Evolutionary conservation across 2,329 filamentous ascomycete genomes (phyloP).

Genomic region (Ascochyta viciae-villosae): DNA sequence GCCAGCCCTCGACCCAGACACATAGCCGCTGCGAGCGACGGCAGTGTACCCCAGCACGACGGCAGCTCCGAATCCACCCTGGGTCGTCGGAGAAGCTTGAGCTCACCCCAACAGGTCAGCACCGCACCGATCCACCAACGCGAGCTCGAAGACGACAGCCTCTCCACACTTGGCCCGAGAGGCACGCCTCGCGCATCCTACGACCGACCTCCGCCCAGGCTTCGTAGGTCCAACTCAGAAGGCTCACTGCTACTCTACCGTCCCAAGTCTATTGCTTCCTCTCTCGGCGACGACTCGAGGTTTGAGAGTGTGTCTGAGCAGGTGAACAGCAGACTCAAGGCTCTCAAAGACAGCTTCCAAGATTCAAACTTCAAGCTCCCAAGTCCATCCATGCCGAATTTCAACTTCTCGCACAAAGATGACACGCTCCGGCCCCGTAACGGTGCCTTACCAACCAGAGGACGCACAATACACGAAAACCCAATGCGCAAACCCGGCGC

Average conservation of each 20-base stretch:
- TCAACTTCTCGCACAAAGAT: conserved; percentile 48
- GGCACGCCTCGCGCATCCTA: conserved; percentile 11
- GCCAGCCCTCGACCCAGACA: conserved; percentile 23
- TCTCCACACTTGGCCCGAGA: conserved; percentile 22
- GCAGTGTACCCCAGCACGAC: conserved; percentile 32
- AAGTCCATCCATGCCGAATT: conserved; percentile 62
- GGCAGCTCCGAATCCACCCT: conserved; percentile 23
- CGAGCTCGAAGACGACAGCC: conserved; percentile 28
- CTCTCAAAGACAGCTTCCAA: conserved; percentile 85
- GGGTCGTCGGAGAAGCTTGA: conserved; percentile 15
- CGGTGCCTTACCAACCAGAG: conserved; percentile 20
- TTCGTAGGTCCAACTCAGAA: conserved; percentile 74
- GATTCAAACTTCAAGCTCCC: conserved; percentile 77
- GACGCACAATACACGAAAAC: conserved; percentile 19
- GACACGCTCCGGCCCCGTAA: conserved; percentile 37
- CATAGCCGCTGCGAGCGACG: conserved; percentile 21
- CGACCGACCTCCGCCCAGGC: conserved; percentile 33
- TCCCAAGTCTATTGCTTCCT: conserved; percentile 78
- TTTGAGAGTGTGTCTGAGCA: conserved; percentile 84
- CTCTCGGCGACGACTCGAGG: conserved; percentile 80
- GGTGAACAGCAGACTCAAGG: conserved; percentile 88
- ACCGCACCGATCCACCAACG: conserved; percentile 27
- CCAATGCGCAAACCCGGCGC: conserved; percentile 26
- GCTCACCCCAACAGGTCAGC: conserved; percentile 19
- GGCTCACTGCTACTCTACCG: conserved; percentile 77